Evolutionary conservation across 2,329 filamentous ascomycete genomes (phyloP).

Genomic region (Berkeleyomyces basicola): DNA sequence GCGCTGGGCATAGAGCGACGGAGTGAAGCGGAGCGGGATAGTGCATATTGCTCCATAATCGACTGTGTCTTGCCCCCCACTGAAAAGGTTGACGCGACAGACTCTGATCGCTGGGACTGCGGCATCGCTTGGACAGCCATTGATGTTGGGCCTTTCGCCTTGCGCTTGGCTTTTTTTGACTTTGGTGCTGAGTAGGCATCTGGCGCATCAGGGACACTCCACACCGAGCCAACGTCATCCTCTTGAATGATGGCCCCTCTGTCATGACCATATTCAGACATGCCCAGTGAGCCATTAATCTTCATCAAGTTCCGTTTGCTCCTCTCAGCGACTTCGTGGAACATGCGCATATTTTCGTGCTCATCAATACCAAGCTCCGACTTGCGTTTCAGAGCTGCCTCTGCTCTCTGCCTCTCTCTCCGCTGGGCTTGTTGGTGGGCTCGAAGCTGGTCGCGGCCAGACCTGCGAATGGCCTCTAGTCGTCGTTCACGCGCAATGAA

Average conservation of each 20-base stretch:
- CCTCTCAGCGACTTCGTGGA: conserved; percentile 10
- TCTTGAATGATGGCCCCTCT: conserved; percentile 20
- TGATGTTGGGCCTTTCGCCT: background rate
- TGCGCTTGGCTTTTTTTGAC: conserved; percentile 6
- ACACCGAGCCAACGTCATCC: conserved; percentile 13
- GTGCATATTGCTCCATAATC: conserved; percentile 10
- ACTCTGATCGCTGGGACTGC: conserved; percentile 3
- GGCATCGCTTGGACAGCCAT: conserved; percentile 9
- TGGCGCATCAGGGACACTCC: conserved; percentile 12
- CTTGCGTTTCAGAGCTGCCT: conserved; percentile 7
- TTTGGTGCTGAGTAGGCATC: background rate
- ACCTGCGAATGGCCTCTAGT: conserved; percentile 32
- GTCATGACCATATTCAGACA: conserved; percentile 15
- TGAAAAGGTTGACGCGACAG: conserved; percentile 11
- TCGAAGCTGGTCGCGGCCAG: conserved; percentile 34
- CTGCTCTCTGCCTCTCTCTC: conserved; percentile 22
- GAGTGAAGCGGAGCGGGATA: conserved; percentile 7
- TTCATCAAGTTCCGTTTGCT: conserved; percentile 22
- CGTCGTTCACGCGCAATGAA: conserved; percentile 31
- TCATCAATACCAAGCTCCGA: conserved; percentile 10
- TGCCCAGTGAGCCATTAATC: conserved; percentile 18
- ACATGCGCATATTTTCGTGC: conserved; percentile 8
- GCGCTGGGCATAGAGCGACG: conserved; percentile 16
- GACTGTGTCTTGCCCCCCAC: conserved; percentile 13
- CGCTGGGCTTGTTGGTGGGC: conserved; percentile 28